Conservation (phyloP, 345 rosid species). For the Linum trigynum region DNA sequence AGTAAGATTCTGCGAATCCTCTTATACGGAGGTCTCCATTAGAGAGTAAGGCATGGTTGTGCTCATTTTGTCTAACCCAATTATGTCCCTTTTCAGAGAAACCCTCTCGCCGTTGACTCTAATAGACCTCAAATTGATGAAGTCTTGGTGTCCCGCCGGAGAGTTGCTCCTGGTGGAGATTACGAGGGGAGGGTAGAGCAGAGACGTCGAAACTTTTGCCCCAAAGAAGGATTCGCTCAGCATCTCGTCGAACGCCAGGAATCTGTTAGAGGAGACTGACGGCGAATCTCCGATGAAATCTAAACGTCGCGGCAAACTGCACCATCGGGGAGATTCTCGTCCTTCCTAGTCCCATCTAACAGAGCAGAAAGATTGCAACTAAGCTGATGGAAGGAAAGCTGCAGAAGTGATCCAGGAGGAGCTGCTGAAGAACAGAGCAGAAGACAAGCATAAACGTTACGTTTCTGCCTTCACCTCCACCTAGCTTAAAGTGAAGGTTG, state of each 20-base stretch:
- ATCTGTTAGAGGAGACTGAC: slow-evolving; percentile 44
- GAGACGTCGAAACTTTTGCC: slow-evolving; percentile 29
- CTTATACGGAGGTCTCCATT: slow-evolving; percentile 48
- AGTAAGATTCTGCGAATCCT: slow-evolving; percentile 31
- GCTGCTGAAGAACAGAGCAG: no score
- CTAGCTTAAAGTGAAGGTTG: no score
- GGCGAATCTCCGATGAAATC: slow-evolving; percentile 30
- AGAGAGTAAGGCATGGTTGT: slow-evolving; percentile 54
- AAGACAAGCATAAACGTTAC: no score
- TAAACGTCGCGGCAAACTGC: slow-evolving; percentile 37
- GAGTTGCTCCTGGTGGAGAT: slow-evolving; percentile 15
- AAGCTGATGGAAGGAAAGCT: no score
- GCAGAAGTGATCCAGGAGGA: no score
- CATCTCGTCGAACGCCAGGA: slow-evolving; percentile 28
- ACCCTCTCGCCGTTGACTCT: slow-evolving; percentile 39
- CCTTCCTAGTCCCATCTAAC: slow-evolving; percentile 47
- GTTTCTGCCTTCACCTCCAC: no score
- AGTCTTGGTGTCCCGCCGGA: slow-evolving; percentile 28
- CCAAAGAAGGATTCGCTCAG: slow-evolving; percentile 28
- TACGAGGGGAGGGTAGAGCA: slow-evolving; percentile 46
- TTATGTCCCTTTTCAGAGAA: slow-evolving; percentile 12
- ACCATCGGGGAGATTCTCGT: slow-evolving; percentile 43
- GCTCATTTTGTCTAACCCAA: slow-evolving; percentile 35
- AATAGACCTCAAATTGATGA: slow-evolving; percentile 43
- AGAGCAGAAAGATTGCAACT: no score